These are phyloP conservation scores for Pestalotiopsis sp. DNA, from an alignment of 2,329 filamentous ascomycete genomes.

Conservation along the genomic window DNA sequence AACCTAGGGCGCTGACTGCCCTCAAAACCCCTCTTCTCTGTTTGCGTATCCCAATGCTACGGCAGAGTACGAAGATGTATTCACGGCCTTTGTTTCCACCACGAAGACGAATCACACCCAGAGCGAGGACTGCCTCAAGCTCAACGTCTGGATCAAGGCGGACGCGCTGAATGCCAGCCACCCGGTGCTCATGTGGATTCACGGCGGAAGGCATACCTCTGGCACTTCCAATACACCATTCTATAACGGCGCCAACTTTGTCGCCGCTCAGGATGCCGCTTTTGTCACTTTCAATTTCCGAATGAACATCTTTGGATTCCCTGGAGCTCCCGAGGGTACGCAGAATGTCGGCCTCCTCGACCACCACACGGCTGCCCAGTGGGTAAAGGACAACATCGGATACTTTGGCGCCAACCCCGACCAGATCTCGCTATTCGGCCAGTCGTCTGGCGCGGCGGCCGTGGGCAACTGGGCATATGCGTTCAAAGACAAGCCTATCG, in stretches of 20 bases:
- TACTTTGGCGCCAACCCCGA: slow-evolving; percentile 25
- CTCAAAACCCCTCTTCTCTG: slow-evolving; percentile 7
- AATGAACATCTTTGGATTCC: slow-evolving; percentile 24
- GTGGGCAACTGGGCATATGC: slow-evolving; percentile 11
- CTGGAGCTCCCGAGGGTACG: slow-evolving; percentile 30
- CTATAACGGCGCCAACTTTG: slow-evolving; percentile 26
- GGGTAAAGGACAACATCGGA: slow-evolving; percentile 10
- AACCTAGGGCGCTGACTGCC: slow-evolving; percentile 7
- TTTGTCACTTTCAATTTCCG: slow-evolving; percentile 29
- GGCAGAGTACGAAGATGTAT: background rate
- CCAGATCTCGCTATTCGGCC: slow-evolving; percentile 19
- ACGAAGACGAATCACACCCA: slow-evolving; percentile 8
- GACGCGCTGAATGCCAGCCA: slow-evolving; percentile 17
- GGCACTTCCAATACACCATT: slow-evolving; percentile 21
- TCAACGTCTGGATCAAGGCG: slow-evolving; percentile 24
- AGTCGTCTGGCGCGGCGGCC: slow-evolving; percentile 16
- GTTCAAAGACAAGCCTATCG: slow-evolving; percentile 9
- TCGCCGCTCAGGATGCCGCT: slow-evolving; percentile 22
- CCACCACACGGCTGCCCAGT: slow-evolving; percentile 21
- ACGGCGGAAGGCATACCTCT: slow-evolving; percentile 17
- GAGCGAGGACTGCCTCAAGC: slow-evolving; percentile 25
- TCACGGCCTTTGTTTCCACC: slow-evolving; percentile 8
- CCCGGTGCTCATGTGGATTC: slow-evolving; percentile 23
- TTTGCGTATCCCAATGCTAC: slow-evolving; percentile 12
- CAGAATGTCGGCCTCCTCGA: slow-evolving; percentile 32